Percentiles rank a stretch among this genome's conserved stretches.
Evolutionary conservation across 106 monocot species (phyloP).

Genomic region (Gastrodia elata): DNA sequence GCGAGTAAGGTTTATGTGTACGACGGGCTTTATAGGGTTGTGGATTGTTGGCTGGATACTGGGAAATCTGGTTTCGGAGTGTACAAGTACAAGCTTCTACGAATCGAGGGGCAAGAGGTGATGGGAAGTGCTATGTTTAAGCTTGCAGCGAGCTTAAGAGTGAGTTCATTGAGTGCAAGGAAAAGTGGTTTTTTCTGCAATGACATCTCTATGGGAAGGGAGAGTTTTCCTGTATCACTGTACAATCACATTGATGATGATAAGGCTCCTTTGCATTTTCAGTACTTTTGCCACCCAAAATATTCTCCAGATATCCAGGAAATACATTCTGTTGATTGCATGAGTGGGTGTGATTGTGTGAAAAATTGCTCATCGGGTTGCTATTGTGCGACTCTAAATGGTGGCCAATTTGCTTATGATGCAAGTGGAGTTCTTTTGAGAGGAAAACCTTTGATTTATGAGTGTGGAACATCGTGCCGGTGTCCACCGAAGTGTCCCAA

Average conservation of each 20-base stretch:
- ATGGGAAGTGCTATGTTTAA: slow-evolving; percentile 21
- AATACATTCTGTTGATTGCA: background rate
- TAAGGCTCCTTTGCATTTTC: slow-evolving; percentile 32
- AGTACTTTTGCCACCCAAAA: slow-evolving; percentile 26
- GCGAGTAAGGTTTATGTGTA: slow-evolving; percentile 24
- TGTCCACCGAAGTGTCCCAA: slow-evolving; percentile 37
- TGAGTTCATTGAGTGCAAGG: slow-evolving; percentile 15
- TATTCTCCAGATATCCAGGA: slow-evolving; percentile 9
- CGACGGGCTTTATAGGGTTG: slow-evolving; percentile 31
- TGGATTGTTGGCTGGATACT: slow-evolving; percentile 22
- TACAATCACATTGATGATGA: slow-evolving; percentile 49
- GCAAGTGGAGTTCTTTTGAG: slow-evolving; percentile 31
- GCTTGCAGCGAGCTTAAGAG: slow-evolving; percentile 32
- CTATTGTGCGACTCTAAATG: slow-evolving; percentile 28
- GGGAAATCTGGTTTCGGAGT: slow-evolving; percentile 44
- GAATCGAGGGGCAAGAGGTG: slow-evolving; percentile 24
- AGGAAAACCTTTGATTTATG: slow-evolving; percentile 44
- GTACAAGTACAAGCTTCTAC: slow-evolving; percentile 35
- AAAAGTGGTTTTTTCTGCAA: slow-evolving; percentile 24
- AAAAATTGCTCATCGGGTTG: slow-evolving; percentile 22
- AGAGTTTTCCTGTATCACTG: slow-evolving; percentile 34
- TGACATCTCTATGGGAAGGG: slow-evolving; percentile 45
- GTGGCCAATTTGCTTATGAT: slow-evolving; percentile 47
- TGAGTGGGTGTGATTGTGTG: slow-evolving; percentile 31
- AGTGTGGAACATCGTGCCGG: slow-evolving; percentile 37